Conservation (phyloP, 2,329 filamentous ascomycete genomes). For the Chaetomiaceae sp. region DNA sequence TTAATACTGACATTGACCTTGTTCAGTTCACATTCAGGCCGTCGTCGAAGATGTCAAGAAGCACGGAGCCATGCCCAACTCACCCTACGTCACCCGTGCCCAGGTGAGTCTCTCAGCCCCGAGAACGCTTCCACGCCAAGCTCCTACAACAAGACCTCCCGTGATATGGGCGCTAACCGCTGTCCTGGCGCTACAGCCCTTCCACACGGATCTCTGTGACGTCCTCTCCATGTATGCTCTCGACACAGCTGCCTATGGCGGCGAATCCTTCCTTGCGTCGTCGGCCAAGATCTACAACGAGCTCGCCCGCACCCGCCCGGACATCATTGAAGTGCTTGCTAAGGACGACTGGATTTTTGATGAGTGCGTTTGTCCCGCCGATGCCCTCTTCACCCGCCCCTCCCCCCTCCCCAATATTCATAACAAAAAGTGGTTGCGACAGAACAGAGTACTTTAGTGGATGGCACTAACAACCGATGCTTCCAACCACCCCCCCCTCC, state of each 20-base stretch:
- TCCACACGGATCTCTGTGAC: slow-evolving; percentile 43
- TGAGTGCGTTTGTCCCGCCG: slow-evolving; percentile 9
- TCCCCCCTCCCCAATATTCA: not conserved
- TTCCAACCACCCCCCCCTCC: too few relatives aligned
- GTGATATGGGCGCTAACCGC: not conserved
- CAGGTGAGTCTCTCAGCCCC: slow-evolving; percentile 19
- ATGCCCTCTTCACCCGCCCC: not conserved
- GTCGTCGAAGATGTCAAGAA: slow-evolving; percentile 1
- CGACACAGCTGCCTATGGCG: slow-evolving; percentile 19
- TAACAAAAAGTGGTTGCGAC: too few relatives aligned
- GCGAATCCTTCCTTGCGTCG: slow-evolving; percentile 23
- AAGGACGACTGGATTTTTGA: slow-evolving; percentile 26
- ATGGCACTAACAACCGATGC: too few relatives aligned
- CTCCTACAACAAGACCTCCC: too few relatives aligned
- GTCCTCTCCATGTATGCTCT: slow-evolving; percentile 31
- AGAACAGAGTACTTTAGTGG: too few relatives aligned
- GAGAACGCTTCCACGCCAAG: too few relatives aligned
- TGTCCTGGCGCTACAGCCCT: slow-evolving; percentile 19
- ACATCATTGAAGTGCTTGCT: slow-evolving; percentile 23
- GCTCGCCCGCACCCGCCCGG: slow-evolving; percentile 20
- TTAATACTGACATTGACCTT: not conserved
- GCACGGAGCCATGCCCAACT: slow-evolving; percentile 6
- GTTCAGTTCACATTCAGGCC: slow-evolving; percentile 25
- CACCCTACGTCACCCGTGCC: slow-evolving; percentile 24
- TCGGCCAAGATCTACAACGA: slow-evolving; percentile 27